Percentiles rank a stretch among this genome's conserved stretches.
phyloP scores from a whole-genome alignment of 306 rosid species.

The Cicer chorassanicum region DNA sequence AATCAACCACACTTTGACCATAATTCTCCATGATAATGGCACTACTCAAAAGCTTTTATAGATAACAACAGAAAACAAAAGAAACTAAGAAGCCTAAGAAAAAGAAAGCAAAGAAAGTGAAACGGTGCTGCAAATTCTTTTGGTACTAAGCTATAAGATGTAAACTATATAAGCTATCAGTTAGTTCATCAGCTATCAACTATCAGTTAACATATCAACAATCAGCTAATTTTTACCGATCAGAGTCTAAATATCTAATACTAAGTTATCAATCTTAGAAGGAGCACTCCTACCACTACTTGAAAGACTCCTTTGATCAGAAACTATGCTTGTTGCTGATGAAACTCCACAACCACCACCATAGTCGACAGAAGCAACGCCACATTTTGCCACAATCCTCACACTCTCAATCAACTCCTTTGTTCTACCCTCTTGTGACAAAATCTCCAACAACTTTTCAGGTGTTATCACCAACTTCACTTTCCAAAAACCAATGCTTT shows the following conservation, averaged over 20 bases:
- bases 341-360: conserved; percentile 37
- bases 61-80: background rate
- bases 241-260: conserved; percentile 38
- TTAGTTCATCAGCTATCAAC: too few species aligned
- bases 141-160: too few species aligned
- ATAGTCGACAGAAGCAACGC: conserved; percentile 32
- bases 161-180: too few species aligned
- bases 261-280: conserved; percentile 54
- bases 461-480: conserved; percentile 81
- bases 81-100: too few species aligned
- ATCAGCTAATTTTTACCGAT: too few species aligned
- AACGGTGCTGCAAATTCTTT: too few species aligned
- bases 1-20: background rate
- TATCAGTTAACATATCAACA: too few species aligned
- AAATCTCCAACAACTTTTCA: conserved; percentile 65
- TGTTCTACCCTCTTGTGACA: conserved; percentile 70
- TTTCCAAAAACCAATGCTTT: conserved; percentile 66
- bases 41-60: background rate
- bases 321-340: conserved; percentile 44
- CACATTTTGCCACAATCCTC: conserved; percentile 81
- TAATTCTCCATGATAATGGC: background rate
- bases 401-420: conserved; percentile 78
- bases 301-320: conserved; percentile 84
- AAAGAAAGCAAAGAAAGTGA: too few species aligned
- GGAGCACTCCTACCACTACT: conserved; percentile 70